phyloP scores from a whole-genome alignment of 352 stramenopile genomes.

The Phytopythium mirpurense region DNA sequence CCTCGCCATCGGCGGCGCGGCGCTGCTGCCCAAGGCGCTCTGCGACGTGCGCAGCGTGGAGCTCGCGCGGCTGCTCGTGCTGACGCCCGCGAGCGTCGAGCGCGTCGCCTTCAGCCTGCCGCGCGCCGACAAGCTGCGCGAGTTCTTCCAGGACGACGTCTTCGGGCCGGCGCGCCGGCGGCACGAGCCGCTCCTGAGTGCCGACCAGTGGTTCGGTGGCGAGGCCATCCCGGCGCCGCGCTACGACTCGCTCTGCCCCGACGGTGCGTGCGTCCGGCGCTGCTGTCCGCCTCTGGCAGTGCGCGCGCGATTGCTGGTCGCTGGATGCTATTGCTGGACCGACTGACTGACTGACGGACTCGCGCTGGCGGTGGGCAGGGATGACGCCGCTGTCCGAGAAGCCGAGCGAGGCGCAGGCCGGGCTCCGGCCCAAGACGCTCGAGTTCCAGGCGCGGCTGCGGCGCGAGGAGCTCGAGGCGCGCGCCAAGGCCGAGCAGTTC shows the following conservation, averaged over 20 bases:
- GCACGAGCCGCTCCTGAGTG: conserved; percentile 22
- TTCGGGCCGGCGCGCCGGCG: conserved; percentile 32
- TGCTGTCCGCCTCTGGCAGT: too few relatives aligned
- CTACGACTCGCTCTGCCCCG: conserved; percentile 49
- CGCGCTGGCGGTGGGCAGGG: conserved; percentile 9
- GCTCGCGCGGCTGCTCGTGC: conserved; percentile 53
- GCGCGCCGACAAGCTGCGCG: conserved; percentile 52
- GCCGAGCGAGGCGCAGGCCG: conserved; percentile 22
- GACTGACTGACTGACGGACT: background rate
- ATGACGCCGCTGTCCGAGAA: conserved; percentile 69
- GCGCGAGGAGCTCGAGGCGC: conserved; percentile 61
- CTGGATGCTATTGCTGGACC: background rate
- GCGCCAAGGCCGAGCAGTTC: conserved; percentile 54
- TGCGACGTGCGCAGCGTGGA: conserved; percentile 71
- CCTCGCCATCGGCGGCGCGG: conserved; percentile 46
- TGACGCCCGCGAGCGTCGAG: conserved; percentile 46
- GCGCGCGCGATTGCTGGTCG: too few relatives aligned
- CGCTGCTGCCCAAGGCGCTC: conserved; percentile 53
- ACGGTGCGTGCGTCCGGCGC: conserved; percentile 22
- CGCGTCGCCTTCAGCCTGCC: conserved; percentile 64
- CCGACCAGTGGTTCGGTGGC: conserved; percentile 52
- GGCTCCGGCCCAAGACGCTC: conserved; percentile 47
- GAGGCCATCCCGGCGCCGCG: conserved; percentile 22
- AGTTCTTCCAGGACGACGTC: conserved; percentile 82
- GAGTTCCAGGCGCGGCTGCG: conserved; percentile 58